phyloP scores from a whole-genome alignment of 1,284 basidiomycete genomes.

The Boletus semigastroideus region DNA sequence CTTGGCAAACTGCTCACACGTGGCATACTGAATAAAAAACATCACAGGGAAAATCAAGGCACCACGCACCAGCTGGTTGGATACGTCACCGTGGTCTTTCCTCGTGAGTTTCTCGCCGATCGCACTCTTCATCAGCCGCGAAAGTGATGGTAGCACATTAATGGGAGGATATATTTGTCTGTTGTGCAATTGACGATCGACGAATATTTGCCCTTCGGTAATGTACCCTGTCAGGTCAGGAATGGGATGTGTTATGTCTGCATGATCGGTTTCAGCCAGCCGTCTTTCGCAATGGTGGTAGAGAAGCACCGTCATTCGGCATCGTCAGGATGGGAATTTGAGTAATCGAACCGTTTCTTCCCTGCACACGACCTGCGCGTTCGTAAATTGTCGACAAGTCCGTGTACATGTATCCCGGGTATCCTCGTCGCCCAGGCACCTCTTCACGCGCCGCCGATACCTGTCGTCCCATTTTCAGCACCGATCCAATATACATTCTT shows the following conservation, averaged over 20 bases:
- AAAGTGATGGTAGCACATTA: conserved; percentile 98
- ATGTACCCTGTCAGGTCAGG: conserved; percentile 99
- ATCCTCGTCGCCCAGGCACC: conserved; percentile 98
- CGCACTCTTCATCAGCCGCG: conserved; percentile 99
- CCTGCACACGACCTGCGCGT: conserved; percentile 97
- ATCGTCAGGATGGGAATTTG: conserved; percentile 99
- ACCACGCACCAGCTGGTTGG: conserved; percentile 84
- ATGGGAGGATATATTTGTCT: conserved; percentile 99
- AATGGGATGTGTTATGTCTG: conserved; percentile 99
- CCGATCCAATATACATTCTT: conserved; percentile 15
- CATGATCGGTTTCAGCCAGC: conserved; percentile 25
- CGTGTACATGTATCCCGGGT: conserved; percentile 99
- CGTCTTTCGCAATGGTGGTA: conserved; percentile 23
- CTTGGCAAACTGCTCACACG: conserved; percentile 80
- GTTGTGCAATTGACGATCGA: conserved; percentile 93
- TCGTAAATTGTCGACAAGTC: conserved; percentile 99
- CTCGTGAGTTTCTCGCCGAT: conserved; percentile 97
- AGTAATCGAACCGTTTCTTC: conserved; percentile 98
- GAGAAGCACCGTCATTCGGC: conserved; percentile 90
- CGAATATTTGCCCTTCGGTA: conserved; percentile 98
- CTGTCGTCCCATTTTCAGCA: conserved; percentile 37
- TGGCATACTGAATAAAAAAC: conserved; percentile 20
- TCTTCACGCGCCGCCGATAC: conserved; percentile 99
- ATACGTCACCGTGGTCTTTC: conserved; percentile 98
- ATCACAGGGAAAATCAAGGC: conserved; percentile 25